Conservation (phyloP, 1,284 basidiomycete species). For the Leucoagaricus sp. region DNA sequence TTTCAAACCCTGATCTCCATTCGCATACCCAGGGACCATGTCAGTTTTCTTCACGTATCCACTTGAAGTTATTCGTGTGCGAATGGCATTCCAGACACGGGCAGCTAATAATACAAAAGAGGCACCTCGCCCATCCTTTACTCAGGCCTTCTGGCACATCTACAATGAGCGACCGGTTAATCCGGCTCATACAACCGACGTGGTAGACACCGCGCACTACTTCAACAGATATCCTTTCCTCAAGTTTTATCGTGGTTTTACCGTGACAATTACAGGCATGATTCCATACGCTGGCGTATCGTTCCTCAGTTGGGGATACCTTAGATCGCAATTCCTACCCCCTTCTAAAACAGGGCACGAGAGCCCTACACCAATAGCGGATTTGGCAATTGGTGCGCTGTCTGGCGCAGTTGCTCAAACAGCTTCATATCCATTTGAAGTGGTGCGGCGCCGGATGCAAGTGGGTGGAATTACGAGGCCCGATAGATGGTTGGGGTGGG, state of each 20-base stretch:
- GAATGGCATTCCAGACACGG: constrained; percentile 89
- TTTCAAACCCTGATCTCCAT: not conserved
- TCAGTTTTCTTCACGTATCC: constrained; percentile 95
- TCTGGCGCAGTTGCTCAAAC: constrained; percentile 91
- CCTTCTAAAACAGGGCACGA: constrained; percentile 37
- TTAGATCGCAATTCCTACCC: constrained; percentile 69
- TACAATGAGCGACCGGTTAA: constrained; percentile 63
- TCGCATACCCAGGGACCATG: constrained; percentile 61
- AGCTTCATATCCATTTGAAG: constrained; percentile 95
- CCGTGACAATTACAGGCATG: constrained; percentile 90
- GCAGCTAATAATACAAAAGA: constrained; percentile 28
- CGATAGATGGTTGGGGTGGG: constrained; percentile 78
- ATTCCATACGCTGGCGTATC: constrained; percentile 96
- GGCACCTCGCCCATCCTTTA: constrained; percentile 57
- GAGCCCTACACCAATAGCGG: constrained; percentile 48
- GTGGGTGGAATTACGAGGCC: constrained; percentile 86
- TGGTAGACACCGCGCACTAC: constrained; percentile 28
- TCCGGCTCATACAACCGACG: constrained; percentile 21
- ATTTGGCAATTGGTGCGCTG: constrained; percentile 86
- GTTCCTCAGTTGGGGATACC: constrained; percentile 90
- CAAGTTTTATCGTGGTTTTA: constrained; percentile 97
- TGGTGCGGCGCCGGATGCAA: constrained; percentile 93
- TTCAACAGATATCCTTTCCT: constrained; percentile 69
- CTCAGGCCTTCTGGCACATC: constrained; percentile 63
- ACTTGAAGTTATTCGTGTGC: constrained; percentile 92